These are phyloP conservation scores for Wickerhamiella vanderwaltii DNA, from an alignment of 805 yeast genomes.

Conservation along the genomic window DNA sequence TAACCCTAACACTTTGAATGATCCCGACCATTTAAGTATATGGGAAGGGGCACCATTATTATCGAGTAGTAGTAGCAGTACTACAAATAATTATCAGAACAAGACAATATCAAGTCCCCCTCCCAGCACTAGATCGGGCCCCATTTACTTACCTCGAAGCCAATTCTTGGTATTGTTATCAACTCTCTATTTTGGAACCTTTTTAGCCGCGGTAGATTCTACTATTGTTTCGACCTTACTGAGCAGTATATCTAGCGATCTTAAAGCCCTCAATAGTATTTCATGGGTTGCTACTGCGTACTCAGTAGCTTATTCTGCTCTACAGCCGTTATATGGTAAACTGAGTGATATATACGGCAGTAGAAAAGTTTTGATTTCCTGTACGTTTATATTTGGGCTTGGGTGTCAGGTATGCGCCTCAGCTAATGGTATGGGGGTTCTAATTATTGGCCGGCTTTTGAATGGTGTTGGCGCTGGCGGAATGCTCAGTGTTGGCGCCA, in stretches of 20 bases:
- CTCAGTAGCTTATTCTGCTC: constrained; percentile 54
- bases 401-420: constrained; percentile 44
- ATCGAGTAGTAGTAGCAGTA: too few relatives aligned
- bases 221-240: constrained; percentile 50
- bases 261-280: constrained; percentile 39
- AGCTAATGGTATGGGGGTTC: constrained; percentile 40
- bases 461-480: constrained; percentile 94
- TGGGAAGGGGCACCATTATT: too few relatives aligned
- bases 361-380: constrained; percentile 31
- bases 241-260: constrained; percentile 46
- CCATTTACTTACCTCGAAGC: neutral
- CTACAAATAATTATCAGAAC: too few relatives aligned
- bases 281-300: constrained; percentile 68
- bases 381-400: constrained; percentile 33
- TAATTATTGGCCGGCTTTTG: constrained; percentile 62
- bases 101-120: too few relatives aligned
- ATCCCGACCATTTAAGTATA: too few relatives aligned
- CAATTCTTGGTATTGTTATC: neutral
- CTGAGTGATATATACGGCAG: constrained; percentile 46
- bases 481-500: constrained; percentile 58
- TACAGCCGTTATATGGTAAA: constrained; percentile 64
- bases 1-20: too few relatives aligned
- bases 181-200: constrained; percentile 24
- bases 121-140: too few relatives aligned
- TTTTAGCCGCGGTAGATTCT: constrained; percentile 46